These are phyloP conservation scores for Chimonanthus praecox DNA, from an alignment of 164 flowering plant genomes.

Conservation along the genomic window DNA sequence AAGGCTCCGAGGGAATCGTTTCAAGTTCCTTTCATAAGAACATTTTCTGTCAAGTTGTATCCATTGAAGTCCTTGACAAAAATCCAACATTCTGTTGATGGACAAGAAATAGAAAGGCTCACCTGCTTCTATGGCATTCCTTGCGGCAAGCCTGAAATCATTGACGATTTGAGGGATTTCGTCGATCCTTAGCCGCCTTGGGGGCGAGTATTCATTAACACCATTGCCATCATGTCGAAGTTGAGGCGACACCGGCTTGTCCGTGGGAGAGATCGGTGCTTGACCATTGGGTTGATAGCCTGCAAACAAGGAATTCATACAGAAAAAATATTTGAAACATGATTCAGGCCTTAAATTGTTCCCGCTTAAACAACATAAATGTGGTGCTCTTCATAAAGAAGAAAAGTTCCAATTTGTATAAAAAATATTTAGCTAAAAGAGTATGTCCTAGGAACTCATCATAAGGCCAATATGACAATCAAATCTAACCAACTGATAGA, in stretches of 20 bases:
- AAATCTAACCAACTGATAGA: not conserved
- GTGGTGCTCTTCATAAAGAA: not conserved
- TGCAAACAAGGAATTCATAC: not conserved
- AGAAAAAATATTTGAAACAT: not conserved
- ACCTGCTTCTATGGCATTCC: constrained; percentile 23
- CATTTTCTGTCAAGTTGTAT: not conserved
- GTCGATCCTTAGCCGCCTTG: constrained; percentile 16
- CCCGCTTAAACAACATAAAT: not conserved
- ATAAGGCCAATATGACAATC: not conserved
- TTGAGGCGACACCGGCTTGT: constrained; percentile 12
- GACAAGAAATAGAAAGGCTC: not conserved
- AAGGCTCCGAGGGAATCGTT: no score
- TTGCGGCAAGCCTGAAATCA: constrained; percentile 29
- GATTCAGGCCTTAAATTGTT: not conserved
- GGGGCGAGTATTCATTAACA: constrained; percentile 7
- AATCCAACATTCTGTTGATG: not conserved
- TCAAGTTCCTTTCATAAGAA: no score
- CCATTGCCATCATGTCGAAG: not conserved
- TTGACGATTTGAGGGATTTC: constrained; percentile 24
- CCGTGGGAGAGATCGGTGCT: constrained; percentile 18
- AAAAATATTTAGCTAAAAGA: no score
- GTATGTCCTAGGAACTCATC: no score
- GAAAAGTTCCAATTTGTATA: not conserved
- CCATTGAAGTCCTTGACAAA: not conserved
- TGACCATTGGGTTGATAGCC: constrained; percentile 15